A percentile compares a stretch with the other conserved stretches of the same genome.
Evolutionary conservation across 805 yeast genomes (phyloP).

Genomic region (Hanseniaspora hatyaiensis): DNA sequence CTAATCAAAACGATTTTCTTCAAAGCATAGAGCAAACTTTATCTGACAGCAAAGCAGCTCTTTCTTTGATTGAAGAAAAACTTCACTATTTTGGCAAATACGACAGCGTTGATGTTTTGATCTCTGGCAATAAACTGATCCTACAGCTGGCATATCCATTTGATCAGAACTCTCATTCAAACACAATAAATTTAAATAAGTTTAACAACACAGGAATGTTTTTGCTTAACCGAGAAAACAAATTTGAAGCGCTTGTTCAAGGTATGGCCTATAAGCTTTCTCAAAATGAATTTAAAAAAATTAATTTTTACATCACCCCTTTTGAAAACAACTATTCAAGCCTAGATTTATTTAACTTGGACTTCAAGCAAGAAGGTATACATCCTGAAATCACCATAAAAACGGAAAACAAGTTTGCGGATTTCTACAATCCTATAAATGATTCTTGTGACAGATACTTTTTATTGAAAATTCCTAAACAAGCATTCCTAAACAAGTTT

Average conservation of each 20-base stretch:
- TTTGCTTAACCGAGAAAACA: neutral
- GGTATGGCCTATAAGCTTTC: conserved; percentile 1
- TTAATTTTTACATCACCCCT: conserved; percentile 3
- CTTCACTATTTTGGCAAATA: neutral
- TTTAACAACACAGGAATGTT: conserved; percentile 8
- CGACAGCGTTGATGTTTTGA: neutral
- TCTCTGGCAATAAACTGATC: neutral
- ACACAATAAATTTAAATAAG: neutral
- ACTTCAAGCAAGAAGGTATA: conserved; percentile 28
- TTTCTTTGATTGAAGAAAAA: neutral
- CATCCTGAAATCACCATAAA: conserved; percentile 30
- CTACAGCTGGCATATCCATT: neutral
- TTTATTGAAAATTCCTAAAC: conserved; percentile 35
- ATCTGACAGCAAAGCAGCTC: neutral
- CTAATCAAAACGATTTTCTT: neutral
- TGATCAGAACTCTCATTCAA: conserved; percentile 2
- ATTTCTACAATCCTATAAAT: conserved; percentile 6
- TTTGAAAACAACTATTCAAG: neutral
- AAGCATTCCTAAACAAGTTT: conserved; percentile 44
- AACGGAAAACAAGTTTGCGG: conserved; percentile 15
- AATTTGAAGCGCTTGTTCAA: conserved; percentile 5
- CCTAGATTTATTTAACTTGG: neutral
- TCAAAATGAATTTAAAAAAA: conserved; percentile 4
- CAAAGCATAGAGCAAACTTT: neutral
- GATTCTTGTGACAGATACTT: conserved; percentile 35